Base-by-base conservation (phyloP, 805 yeast genomes). In the Cyberlindnera nakhonratchasimensis region DNA sequence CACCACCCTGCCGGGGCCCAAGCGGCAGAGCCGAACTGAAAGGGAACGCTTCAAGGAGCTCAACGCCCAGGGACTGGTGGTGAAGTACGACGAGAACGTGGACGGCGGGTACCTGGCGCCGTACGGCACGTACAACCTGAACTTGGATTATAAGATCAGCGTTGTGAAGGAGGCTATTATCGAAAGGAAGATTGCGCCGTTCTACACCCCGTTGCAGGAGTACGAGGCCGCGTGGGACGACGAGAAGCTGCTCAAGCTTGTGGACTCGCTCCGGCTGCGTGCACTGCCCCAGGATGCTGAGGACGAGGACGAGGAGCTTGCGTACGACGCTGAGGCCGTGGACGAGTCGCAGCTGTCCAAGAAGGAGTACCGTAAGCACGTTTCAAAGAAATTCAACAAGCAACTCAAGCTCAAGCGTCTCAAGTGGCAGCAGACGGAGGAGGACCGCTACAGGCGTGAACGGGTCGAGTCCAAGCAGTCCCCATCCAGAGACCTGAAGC, bases 21-120 rank as follows among this genome's bases (percentile, higher is more conserved):
- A 65, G 51, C 64, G 59, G 44, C 69, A 64, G 35, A 61, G 62
- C 24, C 72, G 72, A n/a, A 75, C 66, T 36, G 90, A 84, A 29
- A 77, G 75, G 55, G 81, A 75, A 45, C 59, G 57, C 38, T 59
- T 61, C 38, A 72, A 72, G 42, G 85, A 80, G 47, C 62, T 64
- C 14, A 87, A 80, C 52, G 76, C 75, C 40, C 53, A 65, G 47
- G 73, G 79, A 19, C 65, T 85, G 40, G 66, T 85, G 18, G 87
- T 85, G 2, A 68, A 73, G 47, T 74, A 63, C 53, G 70, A 70
- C 29, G 95, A 87, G 56, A 77, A 70, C 48, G 96, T 91, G 13
- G 98, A 93, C 64, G 99, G 99, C 16, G 99, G 99, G 2, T 89
- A 68, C 58, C 65, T 91, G 49, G 96, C 95, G 1, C 96, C 98